Base-by-base conservation (phyloP, 2,329 filamentous ascomycete genomes). In the Botryosphaeria dothidea region DNA sequence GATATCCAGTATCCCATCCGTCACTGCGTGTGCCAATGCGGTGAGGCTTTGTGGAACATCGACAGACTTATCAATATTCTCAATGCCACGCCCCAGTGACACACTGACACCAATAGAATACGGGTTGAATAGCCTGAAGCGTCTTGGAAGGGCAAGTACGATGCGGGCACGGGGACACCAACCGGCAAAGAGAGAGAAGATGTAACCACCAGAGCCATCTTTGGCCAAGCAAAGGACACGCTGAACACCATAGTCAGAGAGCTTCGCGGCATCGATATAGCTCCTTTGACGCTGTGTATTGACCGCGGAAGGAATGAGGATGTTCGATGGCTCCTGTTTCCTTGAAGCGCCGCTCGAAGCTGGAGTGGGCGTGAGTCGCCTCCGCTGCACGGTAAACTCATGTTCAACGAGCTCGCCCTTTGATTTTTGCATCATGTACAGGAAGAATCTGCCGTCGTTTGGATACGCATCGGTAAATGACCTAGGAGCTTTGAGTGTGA, bases 341-440 rank as follows among this genome's bases (percentile, higher is more conserved):
- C 27, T 60, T 6, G 56, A 60, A 17, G 25, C n/a, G 8, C 34
- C 13, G 70, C 69, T 64, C 71, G 72, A 43, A 9, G 70, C 69
- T 29, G 71, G 71, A 15, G 71, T 68, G 0, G 72, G 70, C 6
- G 75, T 71, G 17, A 78, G 66, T 17, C 75, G 69, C 67, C 74
- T 77, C n/a, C 75, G 71, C 3, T 73, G 72, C 23, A 79, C 71
- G 9, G 72, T 71, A 21, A 78, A 69, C 52, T 79, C 77, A 49
- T 74, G 74, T 48, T 79, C 75, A 1, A 79, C 65, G 2, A 76
- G 75, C 38, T 72, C 67, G 46, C 69, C 67, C 25, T 75, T 67
- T 23, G 75, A 72, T 11, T 71, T 66, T 63, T 78, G 74, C 25
- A 74, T 69, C 54, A 79, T 75, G 66, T 79, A 77, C 15, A 79